Conservation (phyloP, 495 filamentous ascomycete species). For the Penicillium dipodomyicola region DNA sequence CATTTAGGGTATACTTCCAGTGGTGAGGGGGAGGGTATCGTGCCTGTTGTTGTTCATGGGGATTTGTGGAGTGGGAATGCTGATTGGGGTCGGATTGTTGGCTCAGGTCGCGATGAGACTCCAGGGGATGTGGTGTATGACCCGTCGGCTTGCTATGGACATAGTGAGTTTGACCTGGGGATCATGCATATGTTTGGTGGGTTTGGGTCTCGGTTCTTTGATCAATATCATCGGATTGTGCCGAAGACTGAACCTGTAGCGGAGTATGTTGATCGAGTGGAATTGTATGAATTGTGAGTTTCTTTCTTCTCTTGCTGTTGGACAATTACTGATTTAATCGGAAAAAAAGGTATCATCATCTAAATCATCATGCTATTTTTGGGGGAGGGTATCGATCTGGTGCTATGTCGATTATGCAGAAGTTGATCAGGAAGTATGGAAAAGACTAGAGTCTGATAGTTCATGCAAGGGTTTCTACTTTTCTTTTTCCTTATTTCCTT, state of each 20-base stretch:
- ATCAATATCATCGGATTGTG: constrained; percentile 70
- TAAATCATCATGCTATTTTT: constrained; percentile 87
- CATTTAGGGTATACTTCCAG: constrained; percentile 56
- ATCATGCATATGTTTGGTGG: constrained; percentile 98
- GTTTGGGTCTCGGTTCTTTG: constrained; percentile 68
- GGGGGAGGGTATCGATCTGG: constrained; percentile 70
- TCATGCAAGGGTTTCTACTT: background rate
- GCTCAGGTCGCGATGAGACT: constrained; percentile 38
- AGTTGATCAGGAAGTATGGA: constrained; percentile 65
- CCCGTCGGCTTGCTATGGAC: constrained; percentile 74
- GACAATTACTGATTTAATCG: constrained; percentile 1
- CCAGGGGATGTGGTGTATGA: constrained; percentile 83
- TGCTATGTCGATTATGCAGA: constrained; percentile 72
- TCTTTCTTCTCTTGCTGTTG: background rate
- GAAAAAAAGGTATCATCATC: constrained; percentile 74
- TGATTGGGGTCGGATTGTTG: constrained; percentile 61
- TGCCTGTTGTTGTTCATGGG: constrained; percentile 81
- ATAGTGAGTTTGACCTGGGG: constrained; percentile 84
- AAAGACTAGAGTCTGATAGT: background rate
- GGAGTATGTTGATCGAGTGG: constrained; percentile 80
- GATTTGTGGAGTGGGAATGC: constrained; percentile 91
- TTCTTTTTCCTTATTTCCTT: background rate
- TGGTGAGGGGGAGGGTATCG: constrained; percentile 49
- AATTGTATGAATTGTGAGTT: constrained; percentile 78
- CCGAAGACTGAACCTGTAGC: constrained; percentile 77